Base-by-base conservation (phyloP, 495 filamentous ascomycete genomes). In the Aspergillus affinis region DNA sequence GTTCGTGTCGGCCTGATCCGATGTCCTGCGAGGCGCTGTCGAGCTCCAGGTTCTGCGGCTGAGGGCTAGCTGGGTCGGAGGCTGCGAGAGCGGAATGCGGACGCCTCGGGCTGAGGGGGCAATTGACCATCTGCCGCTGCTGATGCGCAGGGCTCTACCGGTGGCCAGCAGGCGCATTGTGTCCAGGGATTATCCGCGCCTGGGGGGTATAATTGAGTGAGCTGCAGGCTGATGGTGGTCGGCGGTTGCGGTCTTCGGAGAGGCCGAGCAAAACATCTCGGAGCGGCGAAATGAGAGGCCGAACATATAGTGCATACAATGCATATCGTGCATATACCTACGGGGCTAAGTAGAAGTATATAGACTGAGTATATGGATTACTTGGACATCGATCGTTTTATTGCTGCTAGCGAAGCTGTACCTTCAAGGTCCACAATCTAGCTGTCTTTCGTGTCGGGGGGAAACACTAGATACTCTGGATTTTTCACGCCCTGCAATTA, bases 121-220 rank as follows among this genome's bases (percentile, higher is more conserved):
- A 64, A 74, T 70, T 55, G 69, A 68, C 78, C 78, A 79, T 54
- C 74, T 68, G 58, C 70, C 67, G 57, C 72, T 73, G 65, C 70
- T 70, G 3, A 71, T 65, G 50, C 80, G 72, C 60, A 82, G 70
- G 54, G 71, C 78, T 63, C 78, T 69, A 57, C 78, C 73, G 4
- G 78, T 81, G 48, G 78, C 76, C 52, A 76, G 57, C 30, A 81
- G 59, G 20, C 76, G 75, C 79, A 82, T 83, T 52, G 13, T 27
- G n/a, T 6, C 5, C 19, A 15, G 18, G n/a, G 18, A 20, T 19
- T 49, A 17, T 20, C 18, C 3, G 21, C 12, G n/a, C 46, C 46
- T 1, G 47, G 10, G 47, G 21, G 26, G 27, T 20, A 6, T 18
- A 51, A 15, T 50, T 50, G 48, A 2, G 3, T 15, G 19, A 15